Percentiles rank a stretch among this genome's conserved stretches.
Conservation (phyloP, 2,329 filamentous ascomycete species). For the Venturia oleaginea region DNA sequence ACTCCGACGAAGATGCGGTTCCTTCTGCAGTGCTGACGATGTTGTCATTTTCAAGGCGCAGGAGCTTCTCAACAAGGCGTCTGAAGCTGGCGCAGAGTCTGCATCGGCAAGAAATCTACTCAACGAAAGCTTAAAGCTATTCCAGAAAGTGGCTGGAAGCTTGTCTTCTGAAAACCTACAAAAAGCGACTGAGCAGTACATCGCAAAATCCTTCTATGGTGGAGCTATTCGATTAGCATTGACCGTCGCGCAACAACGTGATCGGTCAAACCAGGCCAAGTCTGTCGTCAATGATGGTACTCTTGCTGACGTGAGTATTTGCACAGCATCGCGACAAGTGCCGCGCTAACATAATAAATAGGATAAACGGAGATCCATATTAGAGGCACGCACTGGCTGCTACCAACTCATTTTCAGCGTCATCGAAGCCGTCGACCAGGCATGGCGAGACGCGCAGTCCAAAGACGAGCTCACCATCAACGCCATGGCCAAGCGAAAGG, state of each 20-base stretch:
- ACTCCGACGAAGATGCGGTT: constrained; percentile 83
- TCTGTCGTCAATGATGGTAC: constrained; percentile 81
- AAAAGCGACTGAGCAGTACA: constrained; percentile 69
- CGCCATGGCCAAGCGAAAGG: constrained; percentile 65
- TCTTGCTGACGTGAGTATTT: constrained; percentile 43
- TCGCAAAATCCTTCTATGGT: constrained; percentile 78
- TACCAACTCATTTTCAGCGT: constrained; percentile 85
- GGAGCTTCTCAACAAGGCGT: constrained; percentile 82
- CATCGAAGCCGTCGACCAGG: constrained; percentile 65
- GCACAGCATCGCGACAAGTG: neutral
- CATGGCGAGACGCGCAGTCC: constrained; percentile 50
- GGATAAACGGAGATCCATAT: constrained; percentile 62
- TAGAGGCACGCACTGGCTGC: constrained; percentile 63
- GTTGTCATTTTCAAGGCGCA: constrained; percentile 98
- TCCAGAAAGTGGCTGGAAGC: constrained; percentile 78
- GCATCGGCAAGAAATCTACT: constrained; percentile 71
- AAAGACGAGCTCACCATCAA: constrained; percentile 59
- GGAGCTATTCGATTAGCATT: constrained; percentile 80
- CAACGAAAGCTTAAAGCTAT: constrained; percentile 80
- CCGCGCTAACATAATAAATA: constrained; percentile 18
- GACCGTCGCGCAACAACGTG: constrained; percentile 71
- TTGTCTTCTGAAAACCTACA: constrained; percentile 73
- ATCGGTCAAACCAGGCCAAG: constrained; percentile 77
- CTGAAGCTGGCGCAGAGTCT: constrained; percentile 65
- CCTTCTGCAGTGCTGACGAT: constrained; percentile 95